Base-by-base conservation (phyloP, 495 filamentous ascomycete genomes). In the Talaromyces liani region DNA sequence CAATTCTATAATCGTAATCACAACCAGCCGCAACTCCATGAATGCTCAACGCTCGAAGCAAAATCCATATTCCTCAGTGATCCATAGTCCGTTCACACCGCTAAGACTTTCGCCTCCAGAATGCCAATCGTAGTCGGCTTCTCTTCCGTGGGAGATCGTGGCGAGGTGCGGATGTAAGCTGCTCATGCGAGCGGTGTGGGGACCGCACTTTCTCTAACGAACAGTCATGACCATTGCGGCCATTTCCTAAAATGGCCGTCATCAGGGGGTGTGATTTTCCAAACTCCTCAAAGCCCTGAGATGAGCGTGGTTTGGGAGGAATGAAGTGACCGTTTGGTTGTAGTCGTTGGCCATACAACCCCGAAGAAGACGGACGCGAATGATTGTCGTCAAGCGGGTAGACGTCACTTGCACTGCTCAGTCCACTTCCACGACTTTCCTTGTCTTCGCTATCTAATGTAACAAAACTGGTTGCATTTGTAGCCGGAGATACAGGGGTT, bases 381-480 rank as follows among this genome's bases (percentile, higher is more conserved):
- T 47, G 66, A 51, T 70, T 71, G 34, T 71, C 68, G 20, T 69
- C 70, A 53, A 61, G 66, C 1, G 41, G 25, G 27, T 60, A 58
- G 1, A 64, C 55, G 25, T 64, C 63, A 36, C 56, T 58, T 8
- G 34, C 56, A 25, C 74, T 68, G 16, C 68, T 66, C 10, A 72
- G 67, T 55, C 70, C 73, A 20, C 75, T 72, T 24, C 72, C 68
- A 10, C 67, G 63, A 22, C 69, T 56, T 2, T 70, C 72, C 60
- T 78, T 73, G 54, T 82, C 79, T 25, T 82, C 80, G 14, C 77
- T 82, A 59, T 83, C 78, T 33, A 76, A 73, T 12, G 77, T 77
- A 27, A 84, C 68, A 54, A 82, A 75, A 65, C 81, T 84, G 6
- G 81, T 80, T 14, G 80, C 81, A 62, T 83, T 81, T 20, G 80